Evolutionary conservation across 768 basidiomycete species (phyloP).

Genomic region (Panellus pusillus): DNA sequence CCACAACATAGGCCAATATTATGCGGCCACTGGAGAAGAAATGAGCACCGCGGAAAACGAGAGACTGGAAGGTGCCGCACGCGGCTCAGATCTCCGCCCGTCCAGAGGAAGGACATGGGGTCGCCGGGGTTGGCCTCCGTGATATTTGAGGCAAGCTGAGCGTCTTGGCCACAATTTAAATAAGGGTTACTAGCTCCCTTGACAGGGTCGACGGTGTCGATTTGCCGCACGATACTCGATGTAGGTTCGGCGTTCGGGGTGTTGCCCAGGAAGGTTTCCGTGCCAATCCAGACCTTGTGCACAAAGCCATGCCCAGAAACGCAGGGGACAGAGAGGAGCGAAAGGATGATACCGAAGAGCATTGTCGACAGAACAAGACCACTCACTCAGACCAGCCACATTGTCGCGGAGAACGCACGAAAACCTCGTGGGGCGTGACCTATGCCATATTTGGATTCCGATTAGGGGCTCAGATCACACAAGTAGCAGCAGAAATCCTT

Average conservation of each 20-base stretch:
- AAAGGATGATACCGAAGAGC: constrained; percentile 26
- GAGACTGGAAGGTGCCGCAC: constrained; percentile 11
- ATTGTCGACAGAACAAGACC: constrained; percentile 30
- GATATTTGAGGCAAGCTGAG: constrained; percentile 48
- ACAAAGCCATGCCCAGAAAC: constrained; percentile 50
- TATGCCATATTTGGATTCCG: no score
- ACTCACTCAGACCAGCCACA: no score
- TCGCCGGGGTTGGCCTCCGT: constrained; percentile 63
- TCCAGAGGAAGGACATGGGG: constrained; percentile 55
- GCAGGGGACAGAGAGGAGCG: constrained; percentile 35
- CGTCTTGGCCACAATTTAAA: constrained; percentile 60
- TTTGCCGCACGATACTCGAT: constrained; percentile 42
- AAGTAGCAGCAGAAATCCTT: no score
- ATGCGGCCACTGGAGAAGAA: constrained; percentile 28
- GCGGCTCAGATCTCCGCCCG: constrained; percentile 34
- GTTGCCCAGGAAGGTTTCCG: constrained; percentile 39
- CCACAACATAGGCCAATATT: constrained; percentile 49
- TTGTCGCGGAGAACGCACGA: no score
- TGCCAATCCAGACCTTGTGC: constrained; percentile 37
- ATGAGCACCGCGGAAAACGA: neutral
- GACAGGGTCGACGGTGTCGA: constrained; percentile 38
- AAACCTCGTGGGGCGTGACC: no score
- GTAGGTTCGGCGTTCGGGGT: constrained; percentile 27
- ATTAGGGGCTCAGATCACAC: no score
- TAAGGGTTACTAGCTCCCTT: constrained; percentile 57